These are phyloP conservation scores for Ophiostoma perfectum DNA, from an alignment of 2,329 filamentous ascomycete species.

Conservation along the genomic window DNA sequence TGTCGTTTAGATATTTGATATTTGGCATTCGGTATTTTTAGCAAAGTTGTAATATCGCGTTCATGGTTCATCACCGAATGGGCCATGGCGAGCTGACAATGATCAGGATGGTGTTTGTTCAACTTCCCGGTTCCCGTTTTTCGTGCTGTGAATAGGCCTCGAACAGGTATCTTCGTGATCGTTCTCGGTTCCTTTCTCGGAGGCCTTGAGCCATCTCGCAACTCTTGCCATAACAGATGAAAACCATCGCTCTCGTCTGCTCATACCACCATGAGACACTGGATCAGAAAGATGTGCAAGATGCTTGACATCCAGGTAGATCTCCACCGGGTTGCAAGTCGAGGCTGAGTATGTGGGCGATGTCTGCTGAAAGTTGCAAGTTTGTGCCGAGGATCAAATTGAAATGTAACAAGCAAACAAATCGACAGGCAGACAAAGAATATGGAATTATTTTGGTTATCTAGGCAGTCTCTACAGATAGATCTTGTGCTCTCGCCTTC, in stretches of 20 bases:
- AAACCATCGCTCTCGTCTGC: background rate
- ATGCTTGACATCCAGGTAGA: too few species aligned
- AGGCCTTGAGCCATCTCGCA: background rate
- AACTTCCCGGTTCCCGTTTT: background rate
- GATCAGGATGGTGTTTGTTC: background rate
- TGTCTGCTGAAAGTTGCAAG: background rate
- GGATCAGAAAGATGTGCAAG: too few species aligned
- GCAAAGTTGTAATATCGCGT: background rate
- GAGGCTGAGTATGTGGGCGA: conserved; percentile 1
- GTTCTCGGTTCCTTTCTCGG: background rate
- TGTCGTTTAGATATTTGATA: too few species aligned
- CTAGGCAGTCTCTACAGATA: too few species aligned
- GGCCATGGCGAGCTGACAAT: conserved; percentile 16
- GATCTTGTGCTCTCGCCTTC: background rate
- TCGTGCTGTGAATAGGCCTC: background rate
- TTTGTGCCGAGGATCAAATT: background rate
- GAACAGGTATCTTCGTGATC: background rate
- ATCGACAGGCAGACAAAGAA: background rate
- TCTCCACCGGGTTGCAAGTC: background rate
- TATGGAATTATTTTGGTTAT: too few species aligned
- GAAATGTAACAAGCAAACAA: background rate
- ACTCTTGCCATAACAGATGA: background rate
- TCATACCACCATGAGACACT: conserved; percentile 9
- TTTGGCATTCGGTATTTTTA: too few species aligned
- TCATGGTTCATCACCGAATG: conserved; percentile 16